A percentile compares a stretch with the other conserved stretches of the same genome.
phyloP scores from a whole-genome alignment of 2,329 filamentous ascomycete species.

The Paraphaeosphaeria sporulosa region DNA sequence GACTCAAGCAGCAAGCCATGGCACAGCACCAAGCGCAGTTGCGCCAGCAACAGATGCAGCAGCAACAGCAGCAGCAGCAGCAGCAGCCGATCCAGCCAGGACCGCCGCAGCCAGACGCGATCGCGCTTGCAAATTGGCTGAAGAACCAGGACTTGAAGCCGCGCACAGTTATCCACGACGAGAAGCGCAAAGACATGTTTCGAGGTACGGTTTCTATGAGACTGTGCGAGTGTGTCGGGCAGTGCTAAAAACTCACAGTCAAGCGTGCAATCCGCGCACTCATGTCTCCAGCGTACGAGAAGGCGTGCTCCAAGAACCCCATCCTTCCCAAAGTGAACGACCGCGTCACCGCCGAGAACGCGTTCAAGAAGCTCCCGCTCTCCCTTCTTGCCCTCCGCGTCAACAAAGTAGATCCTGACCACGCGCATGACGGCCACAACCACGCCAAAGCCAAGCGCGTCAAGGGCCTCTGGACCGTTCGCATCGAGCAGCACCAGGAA shows the following conservation, averaged over 20 bases:
- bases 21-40: constrained; percentile 59
- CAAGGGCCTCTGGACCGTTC: constrained; percentile 96
- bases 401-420: constrained; percentile 78
- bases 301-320: constrained; percentile 87
- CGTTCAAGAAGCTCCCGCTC: constrained; percentile 92
- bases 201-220: constrained; percentile 66
- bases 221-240: not conserved
- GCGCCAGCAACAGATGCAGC: constrained; percentile 38
- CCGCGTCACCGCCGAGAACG: constrained; percentile 86
- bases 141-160: constrained; percentile 84
- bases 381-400: constrained; percentile 94
- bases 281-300: constrained; percentile 86
- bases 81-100: constrained; percentile 75
- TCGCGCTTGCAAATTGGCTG: constrained; percentile 90
- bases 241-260: constrained; percentile 62
- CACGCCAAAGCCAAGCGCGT: constrained; percentile 75
- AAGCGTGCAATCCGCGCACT: constrained; percentile 94
- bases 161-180: constrained; percentile 90
- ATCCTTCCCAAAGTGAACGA: constrained; percentile 88
- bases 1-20: constrained; percentile 61
- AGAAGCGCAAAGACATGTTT: constrained; percentile 98
- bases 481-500: constrained; percentile 95
- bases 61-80: constrained; percentile 50
- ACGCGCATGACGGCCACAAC: constrained; percentile 70
- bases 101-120: constrained; percentile 85